Evolutionary conservation across 2,329 filamentous ascomycete species (phyloP).

Genomic region (Aspergillus phoenicis): DNA sequence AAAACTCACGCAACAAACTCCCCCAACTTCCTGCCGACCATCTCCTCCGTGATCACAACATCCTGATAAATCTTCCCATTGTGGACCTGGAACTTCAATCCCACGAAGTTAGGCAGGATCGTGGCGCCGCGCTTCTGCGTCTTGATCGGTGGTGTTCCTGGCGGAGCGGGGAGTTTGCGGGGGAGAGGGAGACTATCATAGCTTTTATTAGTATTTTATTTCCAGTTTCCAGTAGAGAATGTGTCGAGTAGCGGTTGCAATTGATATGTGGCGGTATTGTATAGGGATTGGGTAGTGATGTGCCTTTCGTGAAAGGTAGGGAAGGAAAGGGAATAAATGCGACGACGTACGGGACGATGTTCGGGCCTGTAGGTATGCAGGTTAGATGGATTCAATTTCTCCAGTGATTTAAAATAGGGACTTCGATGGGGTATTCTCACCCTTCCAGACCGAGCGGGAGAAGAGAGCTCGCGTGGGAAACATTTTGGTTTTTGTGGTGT

Average conservation of each 20-base stretch:
- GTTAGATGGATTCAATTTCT: background rate
- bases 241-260: too few relatives aligned
- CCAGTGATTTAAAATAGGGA: constrained; percentile 11
- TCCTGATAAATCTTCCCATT: constrained; percentile 88
- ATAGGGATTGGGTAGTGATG: background rate
- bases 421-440: constrained; percentile 48
- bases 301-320: background rate
- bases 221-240: background rate
- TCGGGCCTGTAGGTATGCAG: constrained; percentile 56
- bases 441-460: constrained; percentile 86
- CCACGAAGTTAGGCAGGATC: constrained; percentile 89
- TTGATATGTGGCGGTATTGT: too few relatives aligned
- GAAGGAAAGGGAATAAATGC: background rate
- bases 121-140: constrained; percentile 87
- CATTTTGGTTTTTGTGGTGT: constrained; percentile 55
- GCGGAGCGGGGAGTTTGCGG: constrained; percentile 52
- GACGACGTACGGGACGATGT: constrained; percentile 67
- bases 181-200: constrained; percentile 43
- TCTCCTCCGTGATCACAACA: constrained; percentile 84
- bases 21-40: constrained; percentile 93
- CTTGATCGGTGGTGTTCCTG: constrained; percentile 72
- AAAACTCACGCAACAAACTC: constrained; percentile 81
- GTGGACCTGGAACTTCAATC: constrained; percentile 84
- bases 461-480: constrained; percentile 68
- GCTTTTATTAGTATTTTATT: constrained; percentile 5